Conservation (phyloP, 179 eudicot genomes). For the Gypsophila paniculata region DNA sequence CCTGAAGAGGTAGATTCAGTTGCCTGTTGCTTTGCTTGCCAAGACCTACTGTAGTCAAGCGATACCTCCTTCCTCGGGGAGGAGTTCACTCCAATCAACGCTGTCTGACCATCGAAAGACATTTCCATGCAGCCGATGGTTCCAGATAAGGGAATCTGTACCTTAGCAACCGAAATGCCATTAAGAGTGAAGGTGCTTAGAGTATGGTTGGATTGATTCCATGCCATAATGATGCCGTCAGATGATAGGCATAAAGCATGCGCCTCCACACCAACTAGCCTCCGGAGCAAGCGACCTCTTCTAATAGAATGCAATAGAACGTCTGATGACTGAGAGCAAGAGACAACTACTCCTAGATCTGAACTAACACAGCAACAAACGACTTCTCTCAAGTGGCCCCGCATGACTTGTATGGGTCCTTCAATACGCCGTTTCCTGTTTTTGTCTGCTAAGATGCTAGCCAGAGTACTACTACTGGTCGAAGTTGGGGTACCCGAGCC, state of each 20-base stretch:
- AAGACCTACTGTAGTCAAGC: conserved; percentile 27
- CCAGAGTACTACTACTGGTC: conserved; percentile 36
- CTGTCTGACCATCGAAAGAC: conserved; percentile 74
- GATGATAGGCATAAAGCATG: conserved; percentile 70
- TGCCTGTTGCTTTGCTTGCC: conserved; percentile 33
- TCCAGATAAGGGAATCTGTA: conserved; percentile 56
- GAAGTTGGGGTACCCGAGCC: conserved; percentile 54
- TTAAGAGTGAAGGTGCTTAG: conserved; percentile 77
- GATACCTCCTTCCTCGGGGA: conserved; percentile 49
- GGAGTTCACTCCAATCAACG: conserved; percentile 68
- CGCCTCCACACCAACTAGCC: conserved; percentile 72
- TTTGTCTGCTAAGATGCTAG: conserved; percentile 50
- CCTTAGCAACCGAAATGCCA: conserved; percentile 59
- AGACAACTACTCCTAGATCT: conserved; percentile 81
- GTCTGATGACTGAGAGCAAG: conserved; percentile 76
- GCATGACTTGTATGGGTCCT: conserved; percentile 90
- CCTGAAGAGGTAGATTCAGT: conserved; percentile 27
- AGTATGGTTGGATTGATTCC: conserved; percentile 58
- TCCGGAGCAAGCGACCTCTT: conserved; percentile 74
- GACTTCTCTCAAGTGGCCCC: conserved; percentile 85
- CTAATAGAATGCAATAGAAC: conserved; percentile 68
- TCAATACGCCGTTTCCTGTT: conserved; percentile 59
- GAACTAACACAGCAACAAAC: conserved; percentile 77
- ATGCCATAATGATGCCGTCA: conserved; percentile 68
- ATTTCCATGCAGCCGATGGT: conserved; percentile 77